A percentile compares a stretch with the other conserved stretches of the same genome.
Evolutionary conservation across 2,329 filamentous ascomycete genomes (phyloP).

Genomic region (Neofusicoccum umdonicola): DNA sequence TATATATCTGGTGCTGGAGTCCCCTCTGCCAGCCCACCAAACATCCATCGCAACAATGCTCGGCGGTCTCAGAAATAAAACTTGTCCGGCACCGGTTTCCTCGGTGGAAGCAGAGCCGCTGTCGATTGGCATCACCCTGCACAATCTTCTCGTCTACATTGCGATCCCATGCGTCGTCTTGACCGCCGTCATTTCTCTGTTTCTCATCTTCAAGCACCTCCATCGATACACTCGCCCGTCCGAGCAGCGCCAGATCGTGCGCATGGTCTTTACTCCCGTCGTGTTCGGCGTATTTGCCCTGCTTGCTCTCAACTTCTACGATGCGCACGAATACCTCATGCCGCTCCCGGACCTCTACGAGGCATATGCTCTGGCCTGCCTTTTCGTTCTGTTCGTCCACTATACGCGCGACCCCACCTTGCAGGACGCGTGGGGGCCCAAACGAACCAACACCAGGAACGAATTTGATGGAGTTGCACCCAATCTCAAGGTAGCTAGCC

Average conservation of each 20-base stretch:
- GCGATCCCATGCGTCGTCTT: slow-evolving; percentile 19
- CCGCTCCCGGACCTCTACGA: slow-evolving; percentile 30
- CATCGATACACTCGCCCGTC: slow-evolving; percentile 27
- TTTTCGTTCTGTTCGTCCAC: slow-evolving; percentile 3
- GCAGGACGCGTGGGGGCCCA: neutral
- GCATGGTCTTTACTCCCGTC: slow-evolving; percentile 26
- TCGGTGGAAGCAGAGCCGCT: neutral
- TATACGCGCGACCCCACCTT: neutral
- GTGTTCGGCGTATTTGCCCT: slow-evolving; percentile 24
- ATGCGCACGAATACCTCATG: slow-evolving; percentile 27
- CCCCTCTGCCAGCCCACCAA: too few relatives aligned
- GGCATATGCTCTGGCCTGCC: slow-evolving; percentile 26
- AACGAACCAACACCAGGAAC: neutral
- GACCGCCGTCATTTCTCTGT: slow-evolving; percentile 22
- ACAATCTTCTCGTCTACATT: slow-evolving; percentile 21
- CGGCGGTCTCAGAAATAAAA: neutral
- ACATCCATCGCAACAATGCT: neutral
- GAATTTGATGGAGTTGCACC: neutral
- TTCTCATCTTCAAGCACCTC: slow-evolving; percentile 26
- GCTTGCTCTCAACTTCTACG: slow-evolving; percentile 26
- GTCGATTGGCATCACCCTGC: slow-evolving; percentile 17
- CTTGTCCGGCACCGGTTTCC: slow-evolving; percentile 3
- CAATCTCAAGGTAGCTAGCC: neutral
- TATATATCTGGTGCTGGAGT: neutral
- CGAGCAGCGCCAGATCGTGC: slow-evolving; percentile 31